A percentile compares a stretch with the other conserved stretches of the same genome.
Conservation (phyloP, 305 asterid genomes). For the Solanum aculeatissimum region DNA sequence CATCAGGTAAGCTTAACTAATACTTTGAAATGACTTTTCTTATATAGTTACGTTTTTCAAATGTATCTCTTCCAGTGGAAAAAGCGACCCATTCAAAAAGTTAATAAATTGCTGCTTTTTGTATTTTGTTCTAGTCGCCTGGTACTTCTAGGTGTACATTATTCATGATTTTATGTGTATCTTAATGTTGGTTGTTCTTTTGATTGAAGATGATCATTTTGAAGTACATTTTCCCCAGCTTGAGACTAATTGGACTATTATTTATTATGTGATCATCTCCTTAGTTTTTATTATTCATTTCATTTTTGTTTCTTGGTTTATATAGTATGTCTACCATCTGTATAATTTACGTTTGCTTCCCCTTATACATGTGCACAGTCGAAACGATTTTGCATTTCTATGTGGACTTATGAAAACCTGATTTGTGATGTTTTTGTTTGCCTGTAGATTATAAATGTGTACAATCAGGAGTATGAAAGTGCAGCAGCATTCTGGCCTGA, state of each 20-base stretch:
- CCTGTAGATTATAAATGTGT: constrained; percentile 82
- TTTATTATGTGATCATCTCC: not conserved
- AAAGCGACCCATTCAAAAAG: not conserved
- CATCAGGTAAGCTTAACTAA: constrained; percentile 58
- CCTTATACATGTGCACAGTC: not conserved
- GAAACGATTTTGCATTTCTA: not conserved
- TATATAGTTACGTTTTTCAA: not conserved
- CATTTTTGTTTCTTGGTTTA: not conserved
- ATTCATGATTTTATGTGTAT: not conserved
- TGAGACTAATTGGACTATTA: not conserved
- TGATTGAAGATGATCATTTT: not conserved
- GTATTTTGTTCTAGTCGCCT: not conserved
- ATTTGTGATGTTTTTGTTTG: not conserved
- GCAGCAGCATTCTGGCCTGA: constrained; percentile 97
- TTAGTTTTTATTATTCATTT: not conserved
- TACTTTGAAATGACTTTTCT: not conserved
- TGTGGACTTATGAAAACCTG: not conserved
- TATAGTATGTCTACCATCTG: not conserved
- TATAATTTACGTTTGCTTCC: not conserved
- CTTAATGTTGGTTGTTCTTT: not conserved
- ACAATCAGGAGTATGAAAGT: constrained; percentile 95
- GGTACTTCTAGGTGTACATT: not conserved
- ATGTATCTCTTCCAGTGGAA: not conserved
- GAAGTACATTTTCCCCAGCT: not conserved
- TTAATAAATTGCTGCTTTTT: not conserved